Conservation (phyloP, 75 land plant species). For the Larix kaempferi region DNA sequence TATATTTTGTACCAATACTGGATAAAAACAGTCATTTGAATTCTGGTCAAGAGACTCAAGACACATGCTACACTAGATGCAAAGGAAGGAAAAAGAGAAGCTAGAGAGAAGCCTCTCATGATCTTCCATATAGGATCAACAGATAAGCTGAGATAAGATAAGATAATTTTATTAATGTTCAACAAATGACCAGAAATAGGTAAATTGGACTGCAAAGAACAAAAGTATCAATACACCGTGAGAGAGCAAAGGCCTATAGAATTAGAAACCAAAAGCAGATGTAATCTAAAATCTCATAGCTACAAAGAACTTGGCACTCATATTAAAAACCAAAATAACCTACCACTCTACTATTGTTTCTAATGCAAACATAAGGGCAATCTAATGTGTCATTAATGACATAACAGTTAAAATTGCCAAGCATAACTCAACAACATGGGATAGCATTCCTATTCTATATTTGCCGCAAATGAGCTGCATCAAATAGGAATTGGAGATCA, state of each 20-base stretch:
- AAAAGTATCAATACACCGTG: too few species aligned
- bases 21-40: too few species aligned
- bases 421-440: background rate
- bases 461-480: background rate
- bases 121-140: background rate
- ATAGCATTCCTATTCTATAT: background rate
- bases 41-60: too few species aligned
- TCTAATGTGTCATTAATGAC: background rate
- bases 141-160: too few species aligned
- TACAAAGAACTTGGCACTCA: background rate
- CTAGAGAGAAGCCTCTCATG: background rate
- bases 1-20: too few species aligned
- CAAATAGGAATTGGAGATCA: slow-evolving; percentile 7
- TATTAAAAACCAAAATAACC: background rate
- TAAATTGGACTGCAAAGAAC: too few species aligned
- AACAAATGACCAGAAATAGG: too few species aligned
- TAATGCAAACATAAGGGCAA: background rate
- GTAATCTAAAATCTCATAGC: too few species aligned
- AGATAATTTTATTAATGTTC: too few species aligned
- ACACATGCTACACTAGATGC: background rate
- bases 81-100: background rate
- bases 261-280: too few species aligned
- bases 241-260: too few species aligned
- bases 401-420: background rate
- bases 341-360: background rate